Evolutionary conservation across 805 yeast species (phyloP), one percentile per base, ranked within the genome.

Genomic region (Metschnikowia picachoensis): DNA sequence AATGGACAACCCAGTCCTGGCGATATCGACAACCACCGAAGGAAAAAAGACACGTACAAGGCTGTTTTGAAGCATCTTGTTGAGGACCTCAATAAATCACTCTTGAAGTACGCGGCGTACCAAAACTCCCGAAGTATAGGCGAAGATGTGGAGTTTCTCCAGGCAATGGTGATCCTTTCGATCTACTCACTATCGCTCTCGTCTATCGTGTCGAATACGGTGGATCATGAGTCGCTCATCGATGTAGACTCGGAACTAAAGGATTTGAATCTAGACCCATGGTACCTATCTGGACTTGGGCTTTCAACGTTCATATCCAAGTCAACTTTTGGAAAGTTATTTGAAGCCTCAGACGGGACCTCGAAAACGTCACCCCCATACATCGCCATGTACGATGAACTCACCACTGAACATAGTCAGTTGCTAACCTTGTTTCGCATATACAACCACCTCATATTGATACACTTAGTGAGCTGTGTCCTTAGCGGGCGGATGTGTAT

Each of bases 361-460:
- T 12, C 42, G 10, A 41, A 44, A 34, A 31, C 35, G 28, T 49
- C 48, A 14, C 41, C 44, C 11, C 44, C 37, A 39, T 49, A 39
- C 14, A 46, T 40, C 15, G 39, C 54, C 53, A 40, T 43, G 37
- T 15, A 39, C 33, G 40, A 48, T n/a, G 29, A 60, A 25, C 30
- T 35, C 41, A 45, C 64, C 13, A 58, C 66, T n/a, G 53, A 67
- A n/a, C 64, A 61, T 34, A 67, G 65, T 37, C 79, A 76, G 52
- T 73, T 74, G 41, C 64, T 82, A 35, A 77, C 87, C 0, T 68
- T 79, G 4, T 76, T 80, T 51, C 68, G 94, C 37, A 73, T 85
- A 8, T 84, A 87, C 79, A 87, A 86, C 61, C 90, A 85, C 52
- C 66, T 87, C 44, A 76, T 82, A 27, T 66, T 86, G 43, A 84